A percentile compares a stretch with the other conserved stretches of the same genome.
These are phyloP conservation scores for Oldenlandia corymbosa DNA, from an alignment of 257 asterid species.

Conservation along the genomic window DNA sequence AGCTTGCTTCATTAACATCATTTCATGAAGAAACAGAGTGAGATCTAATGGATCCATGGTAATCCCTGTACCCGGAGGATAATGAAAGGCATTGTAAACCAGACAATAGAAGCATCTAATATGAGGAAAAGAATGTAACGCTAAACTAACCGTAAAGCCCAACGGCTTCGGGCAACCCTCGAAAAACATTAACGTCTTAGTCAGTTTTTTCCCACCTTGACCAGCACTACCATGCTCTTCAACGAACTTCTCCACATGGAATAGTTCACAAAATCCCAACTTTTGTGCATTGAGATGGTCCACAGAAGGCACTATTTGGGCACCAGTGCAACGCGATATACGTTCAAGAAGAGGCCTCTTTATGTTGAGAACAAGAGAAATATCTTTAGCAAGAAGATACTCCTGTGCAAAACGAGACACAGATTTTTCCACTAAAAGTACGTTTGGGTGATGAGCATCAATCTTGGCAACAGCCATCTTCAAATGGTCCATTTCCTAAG, in stretches of 20 bases:
- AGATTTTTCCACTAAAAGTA: constrained; percentile 75
- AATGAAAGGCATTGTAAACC: not conserved
- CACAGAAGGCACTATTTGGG: constrained; percentile 63
- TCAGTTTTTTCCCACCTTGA: constrained; percentile 53
- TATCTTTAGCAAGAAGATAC: constrained; percentile 72
- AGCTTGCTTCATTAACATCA: not conserved
- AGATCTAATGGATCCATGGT: not conserved
- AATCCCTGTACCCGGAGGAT: too few relatives aligned
- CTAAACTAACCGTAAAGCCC: constrained; percentile 71
- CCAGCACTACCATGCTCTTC: constrained; percentile 76
- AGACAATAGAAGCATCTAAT: not conserved
- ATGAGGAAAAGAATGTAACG: constrained; percentile 6
- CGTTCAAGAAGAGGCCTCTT: constrained; percentile 79
- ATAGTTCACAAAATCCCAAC: constrained; percentile 67
- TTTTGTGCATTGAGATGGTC: constrained; percentile 66
- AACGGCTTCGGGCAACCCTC: constrained; percentile 80
- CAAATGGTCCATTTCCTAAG: constrained; percentile 87
- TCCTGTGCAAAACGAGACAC: constrained; percentile 84
- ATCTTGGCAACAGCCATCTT: constrained; percentile 88
- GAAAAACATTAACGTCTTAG: constrained; percentile 77
- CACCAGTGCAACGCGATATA: constrained; percentile 79
- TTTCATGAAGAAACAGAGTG: not conserved
- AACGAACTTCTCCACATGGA: constrained; percentile 66
- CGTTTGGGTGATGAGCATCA: constrained; percentile 71
- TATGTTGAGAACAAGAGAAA: constrained; percentile 74